Conservation (phyloP, 2,329 filamentous ascomycete genomes). For the Paecilomyces variotii region DNA sequence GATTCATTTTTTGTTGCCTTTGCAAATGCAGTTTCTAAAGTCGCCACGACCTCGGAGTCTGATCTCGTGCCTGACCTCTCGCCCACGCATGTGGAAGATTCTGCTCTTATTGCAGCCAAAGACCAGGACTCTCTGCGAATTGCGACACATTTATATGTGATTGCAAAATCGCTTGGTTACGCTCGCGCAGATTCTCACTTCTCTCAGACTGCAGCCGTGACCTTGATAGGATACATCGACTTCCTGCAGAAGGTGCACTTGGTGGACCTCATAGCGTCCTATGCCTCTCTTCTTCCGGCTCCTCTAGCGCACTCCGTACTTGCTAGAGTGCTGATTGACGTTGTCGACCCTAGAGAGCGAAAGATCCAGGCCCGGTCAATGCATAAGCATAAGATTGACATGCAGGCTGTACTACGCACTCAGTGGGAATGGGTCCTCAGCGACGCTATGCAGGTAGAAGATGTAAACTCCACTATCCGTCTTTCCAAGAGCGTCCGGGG, state of each 20-base stretch:
- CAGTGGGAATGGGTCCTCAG: conserved; percentile 47
- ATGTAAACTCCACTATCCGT: conserved; percentile 19
- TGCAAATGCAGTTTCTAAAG: conserved; percentile 33
- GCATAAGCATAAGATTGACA: conserved; percentile 63
- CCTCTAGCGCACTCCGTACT: conserved; percentile 62
- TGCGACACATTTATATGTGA: conserved; percentile 57
- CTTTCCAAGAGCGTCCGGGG: conserved; percentile 45
- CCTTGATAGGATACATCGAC: conserved; percentile 74
- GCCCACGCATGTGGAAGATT: conserved; percentile 48
- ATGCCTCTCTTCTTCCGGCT: conserved; percentile 68
- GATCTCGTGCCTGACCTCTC: conserved; percentile 31
- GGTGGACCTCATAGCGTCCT: conserved; percentile 74
- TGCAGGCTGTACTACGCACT: conserved; percentile 62
- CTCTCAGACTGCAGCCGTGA: conserved; percentile 54
- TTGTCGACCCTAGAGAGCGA: conserved; percentile 59
- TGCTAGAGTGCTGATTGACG: conserved; percentile 66
- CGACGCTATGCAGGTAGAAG: conserved; percentile 26
- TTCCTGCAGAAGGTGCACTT: conserved; percentile 65
- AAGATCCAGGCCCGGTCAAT: conserved; percentile 65
- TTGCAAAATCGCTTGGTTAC: conserved; percentile 54
- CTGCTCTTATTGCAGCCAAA: conserved; percentile 28
- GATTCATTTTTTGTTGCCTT: conserved; percentile 33
- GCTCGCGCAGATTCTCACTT: conserved; percentile 43
- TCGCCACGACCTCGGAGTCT: conserved; percentile 18
- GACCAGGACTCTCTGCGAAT: conserved; percentile 58